Percentiles rank a stretch among this genome's conserved stretches.
Evolutionary conservation across 306 rosid genomes (phyloP).

Genomic region (Coriaria nepalensis): DNA sequence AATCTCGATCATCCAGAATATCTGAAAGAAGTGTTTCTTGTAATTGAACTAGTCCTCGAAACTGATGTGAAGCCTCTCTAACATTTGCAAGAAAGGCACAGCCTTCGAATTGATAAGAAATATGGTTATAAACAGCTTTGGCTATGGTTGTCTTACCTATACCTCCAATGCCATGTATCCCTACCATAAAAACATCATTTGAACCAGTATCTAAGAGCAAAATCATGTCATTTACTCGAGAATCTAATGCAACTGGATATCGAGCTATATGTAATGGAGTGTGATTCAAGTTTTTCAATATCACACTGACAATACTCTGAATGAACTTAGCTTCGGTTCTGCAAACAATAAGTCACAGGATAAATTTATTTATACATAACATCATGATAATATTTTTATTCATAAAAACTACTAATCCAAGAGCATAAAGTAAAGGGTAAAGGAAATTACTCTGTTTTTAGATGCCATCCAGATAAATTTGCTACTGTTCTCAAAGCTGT

Average conservation of each 20-base stretch:
- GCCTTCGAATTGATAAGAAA: background rate
- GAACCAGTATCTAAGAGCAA: background rate
- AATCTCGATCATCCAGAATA: background rate
- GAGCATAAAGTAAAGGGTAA: no score
- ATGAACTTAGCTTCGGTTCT: slow-evolving; percentile 10
- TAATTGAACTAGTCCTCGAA: background rate
- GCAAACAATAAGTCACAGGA: no score
- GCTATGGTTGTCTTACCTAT: slow-evolving; percentile 19
- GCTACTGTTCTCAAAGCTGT: no score
- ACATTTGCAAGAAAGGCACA: slow-evolving; percentile 8
- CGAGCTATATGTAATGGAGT: slow-evolving; percentile 5
- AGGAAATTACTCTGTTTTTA: no score
- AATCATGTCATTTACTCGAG: background rate
- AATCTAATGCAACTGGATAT: slow-evolving; percentile 7
- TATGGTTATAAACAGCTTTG: slow-evolving; percentile 14
- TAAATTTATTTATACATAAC: no score
- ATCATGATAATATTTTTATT: no score
- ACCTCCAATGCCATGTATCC: slow-evolving; percentile 22
- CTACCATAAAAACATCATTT: background rate
- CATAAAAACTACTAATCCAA: no score
- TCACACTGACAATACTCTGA: slow-evolving; percentile 2
- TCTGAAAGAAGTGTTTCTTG: slow-evolving; percentile 17
- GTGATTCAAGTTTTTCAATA: background rate
- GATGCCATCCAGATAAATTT: no score
- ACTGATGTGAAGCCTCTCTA: background rate